Percentiles rank a stretch among this genome's conserved stretches.
These are phyloP conservation scores for Elsinoe necatrix DNA, from an alignment of 2,329 filamentous ascomycete species.

Conservation along the genomic window DNA sequence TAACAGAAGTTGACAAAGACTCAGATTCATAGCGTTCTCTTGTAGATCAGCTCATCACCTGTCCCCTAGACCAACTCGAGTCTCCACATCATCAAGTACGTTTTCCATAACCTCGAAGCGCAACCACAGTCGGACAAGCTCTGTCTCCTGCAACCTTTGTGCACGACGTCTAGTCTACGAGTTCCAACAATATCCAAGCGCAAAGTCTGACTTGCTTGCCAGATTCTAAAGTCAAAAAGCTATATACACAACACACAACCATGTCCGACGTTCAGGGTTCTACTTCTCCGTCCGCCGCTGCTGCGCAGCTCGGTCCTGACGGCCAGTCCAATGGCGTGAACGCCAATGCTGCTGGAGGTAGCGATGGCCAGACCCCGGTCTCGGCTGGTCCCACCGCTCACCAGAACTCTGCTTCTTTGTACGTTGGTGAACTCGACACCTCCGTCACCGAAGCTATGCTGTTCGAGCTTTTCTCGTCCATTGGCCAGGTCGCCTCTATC, in stretches of 20 bases:
- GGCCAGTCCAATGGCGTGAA: conserved; percentile 51
- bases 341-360: conserved; percentile 51
- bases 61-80: conserved; percentile 13
- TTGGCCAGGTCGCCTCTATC: conserved; percentile 96
- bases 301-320: conserved; percentile 60
- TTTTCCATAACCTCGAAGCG: background rate
- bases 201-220: background rate
- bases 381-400: conserved; percentile 57
- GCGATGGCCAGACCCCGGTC: conserved; percentile 61
- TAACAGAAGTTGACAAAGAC: conserved; percentile 10
- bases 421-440: conserved; percentile 95
- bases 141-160: background rate
- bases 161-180: background rate
- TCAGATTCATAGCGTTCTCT: background rate
- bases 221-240: conserved; percentile 9
- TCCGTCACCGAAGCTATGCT: conserved; percentile 99
- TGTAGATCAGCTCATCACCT: conserved; percentile 8
- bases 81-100: background rate
- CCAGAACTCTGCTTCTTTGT: conserved; percentile 93
- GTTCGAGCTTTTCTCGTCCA: conserved; percentile 99
- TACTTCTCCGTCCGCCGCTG: conserved; percentile 54
- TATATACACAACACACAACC: conserved; percentile 16
- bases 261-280: conserved; percentile 40
- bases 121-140: background rate
- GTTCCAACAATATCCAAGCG: background rate